phyloP scores from a whole-genome alignment of 2,329 filamentous ascomycete species.

The Cadophora luteo-olivacea region DNA sequence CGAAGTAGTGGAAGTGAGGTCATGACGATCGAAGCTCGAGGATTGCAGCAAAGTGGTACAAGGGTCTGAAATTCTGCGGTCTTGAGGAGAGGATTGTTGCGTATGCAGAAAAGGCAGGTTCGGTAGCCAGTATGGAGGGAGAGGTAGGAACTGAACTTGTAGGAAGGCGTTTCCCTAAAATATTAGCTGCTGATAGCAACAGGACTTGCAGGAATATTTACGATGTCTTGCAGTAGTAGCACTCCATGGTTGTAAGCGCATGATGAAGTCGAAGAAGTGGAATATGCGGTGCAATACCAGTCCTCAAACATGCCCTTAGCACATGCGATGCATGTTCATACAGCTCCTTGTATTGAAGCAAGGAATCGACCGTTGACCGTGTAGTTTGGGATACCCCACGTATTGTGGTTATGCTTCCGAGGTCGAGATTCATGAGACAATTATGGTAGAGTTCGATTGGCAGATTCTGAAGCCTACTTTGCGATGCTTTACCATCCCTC shows the following conservation, averaged over 20 bases:
- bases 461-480: not conserved
- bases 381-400: not conserved
- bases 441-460: conserved; percentile 6
- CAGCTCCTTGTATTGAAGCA: not conserved
- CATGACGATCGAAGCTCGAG: not conserved
- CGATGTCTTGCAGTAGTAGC: conserved; percentile 3
- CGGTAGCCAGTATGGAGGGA: conserved; percentile 8
- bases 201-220: not conserved
- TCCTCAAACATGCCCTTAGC: not conserved
- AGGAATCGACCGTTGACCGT: not conserved
- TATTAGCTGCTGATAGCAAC: not conserved
- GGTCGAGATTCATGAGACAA: not conserved
- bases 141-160: conserved; percentile 6
- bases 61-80: not conserved
- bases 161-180: not conserved
- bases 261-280: not conserved
- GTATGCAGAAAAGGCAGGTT: conserved; percentile 1
- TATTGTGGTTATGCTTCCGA: not conserved
- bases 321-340: not conserved
- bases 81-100: conserved; percentile 4
- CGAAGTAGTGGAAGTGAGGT: not conserved
- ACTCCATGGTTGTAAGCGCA: not conserved
- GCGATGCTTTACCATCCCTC: not conserved
- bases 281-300: conserved; percentile 7
- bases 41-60: conserved; percentile 5